These are phyloP conservation scores for Botrytis elliptica DNA, from an alignment of 2,329 filamentous ascomycete genomes.

Conservation along the genomic window DNA sequence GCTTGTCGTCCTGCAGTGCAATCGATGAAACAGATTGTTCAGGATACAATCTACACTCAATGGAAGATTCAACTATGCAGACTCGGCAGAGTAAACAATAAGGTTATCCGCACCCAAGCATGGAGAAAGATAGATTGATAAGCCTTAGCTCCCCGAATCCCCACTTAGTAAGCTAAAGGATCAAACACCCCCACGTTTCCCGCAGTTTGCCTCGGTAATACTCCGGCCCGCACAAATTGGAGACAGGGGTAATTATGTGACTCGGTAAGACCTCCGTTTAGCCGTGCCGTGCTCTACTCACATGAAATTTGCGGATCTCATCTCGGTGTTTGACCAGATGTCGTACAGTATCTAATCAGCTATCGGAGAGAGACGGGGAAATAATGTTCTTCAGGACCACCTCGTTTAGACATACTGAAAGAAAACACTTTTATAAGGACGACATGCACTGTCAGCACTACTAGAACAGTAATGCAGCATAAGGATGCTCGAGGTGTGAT, in stretches of 20 bases:
- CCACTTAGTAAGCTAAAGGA: not conserved
- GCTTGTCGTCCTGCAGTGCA: not conserved
- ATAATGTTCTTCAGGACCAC: not conserved
- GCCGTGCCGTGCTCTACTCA: not conserved
- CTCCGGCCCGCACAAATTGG: not conserved
- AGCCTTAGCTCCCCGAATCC: not conserved
- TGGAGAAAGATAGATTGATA: not conserved
- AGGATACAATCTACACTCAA: not conserved
- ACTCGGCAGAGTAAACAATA: not conserved
- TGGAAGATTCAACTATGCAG: not conserved
- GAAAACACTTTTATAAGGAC: not conserved
- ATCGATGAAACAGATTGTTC: not conserved
- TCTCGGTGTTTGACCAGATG: not conserved
- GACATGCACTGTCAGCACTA: not conserved
- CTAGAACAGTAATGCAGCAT: not conserved
- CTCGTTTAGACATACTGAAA: not conserved
- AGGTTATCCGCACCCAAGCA: not conserved
- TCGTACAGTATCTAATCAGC: not conserved
- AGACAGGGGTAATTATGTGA: not conserved
- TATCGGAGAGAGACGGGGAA: not conserved
- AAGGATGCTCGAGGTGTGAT: not conserved
- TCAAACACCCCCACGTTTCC: not conserved
- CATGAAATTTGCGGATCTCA: not conserved
- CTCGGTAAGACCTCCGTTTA: not conserved
- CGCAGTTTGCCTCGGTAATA: constrained; percentile 4